A percentile compares a stretch with the other conserved stretches of the same genome.
phyloP scores from a whole-genome alignment of 208 protist species.

The Porcisia deanei region DNA sequence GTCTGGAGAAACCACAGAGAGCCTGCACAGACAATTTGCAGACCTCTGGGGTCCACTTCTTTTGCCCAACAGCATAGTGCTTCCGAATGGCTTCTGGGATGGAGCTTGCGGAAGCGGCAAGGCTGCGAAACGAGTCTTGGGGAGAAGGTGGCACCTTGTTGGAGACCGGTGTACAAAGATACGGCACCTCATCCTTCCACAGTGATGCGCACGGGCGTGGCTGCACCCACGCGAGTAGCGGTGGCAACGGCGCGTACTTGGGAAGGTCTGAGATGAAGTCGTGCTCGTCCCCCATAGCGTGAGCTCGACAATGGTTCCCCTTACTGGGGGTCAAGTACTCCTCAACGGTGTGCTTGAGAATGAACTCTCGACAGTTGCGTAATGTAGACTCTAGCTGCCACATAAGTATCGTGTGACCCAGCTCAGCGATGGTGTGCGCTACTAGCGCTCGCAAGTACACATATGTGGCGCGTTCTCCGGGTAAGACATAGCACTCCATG shows the following conservation, averaged over 20 bases:
- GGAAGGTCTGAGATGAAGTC: constrained; percentile 27
- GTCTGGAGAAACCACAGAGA: neutral
- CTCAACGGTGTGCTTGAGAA: constrained; percentile 15
- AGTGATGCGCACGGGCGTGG: neutral
- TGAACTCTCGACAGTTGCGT: constrained; percentile 25
- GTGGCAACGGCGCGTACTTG: constrained; percentile 40
- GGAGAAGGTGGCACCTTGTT: neutral
- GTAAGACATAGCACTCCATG: constrained; percentile 28
- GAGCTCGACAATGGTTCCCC: neutral
- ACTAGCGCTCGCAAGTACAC: constrained; percentile 60
- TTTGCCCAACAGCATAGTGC: neutral
- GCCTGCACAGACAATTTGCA: neutral
- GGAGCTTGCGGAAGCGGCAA: neutral
- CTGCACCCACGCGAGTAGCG: constrained; percentile 30
- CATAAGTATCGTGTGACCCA: constrained; percentile 83
- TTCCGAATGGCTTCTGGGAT: constrained; percentile 1
- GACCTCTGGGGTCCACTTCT: neutral
- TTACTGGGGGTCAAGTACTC: neutral
- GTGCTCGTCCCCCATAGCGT: neutral
- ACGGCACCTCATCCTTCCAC: neutral
- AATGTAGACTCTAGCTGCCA: constrained; percentile 67
- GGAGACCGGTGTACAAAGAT: neutral
- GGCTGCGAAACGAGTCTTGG: constrained; percentile 3
- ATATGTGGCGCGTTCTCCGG: constrained; percentile 20
- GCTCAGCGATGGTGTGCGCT: constrained; percentile 69